Base-by-base conservation (phyloP, 176 grass and related monocot species). In the Saccharum spontaneum region DNA sequence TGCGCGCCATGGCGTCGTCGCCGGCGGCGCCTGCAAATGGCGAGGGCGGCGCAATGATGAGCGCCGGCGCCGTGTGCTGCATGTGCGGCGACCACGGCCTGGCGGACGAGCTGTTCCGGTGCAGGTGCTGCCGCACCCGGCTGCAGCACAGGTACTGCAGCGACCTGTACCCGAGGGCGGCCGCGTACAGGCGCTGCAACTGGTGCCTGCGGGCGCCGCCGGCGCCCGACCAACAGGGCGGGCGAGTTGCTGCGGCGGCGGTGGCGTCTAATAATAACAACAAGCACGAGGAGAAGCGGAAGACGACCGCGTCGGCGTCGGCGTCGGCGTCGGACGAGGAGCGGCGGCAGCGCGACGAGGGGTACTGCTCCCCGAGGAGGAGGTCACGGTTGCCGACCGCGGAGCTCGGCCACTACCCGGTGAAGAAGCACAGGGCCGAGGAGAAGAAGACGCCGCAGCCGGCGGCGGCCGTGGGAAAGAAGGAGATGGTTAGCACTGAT, bases 141-240 rank as follows among this genome's bases (percentile, higher is more conserved):
- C 82, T 84, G 50, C 97, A 99, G 88, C 97, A 99, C 90, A 96
- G 85, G 86, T 98, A 99, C 43, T 99, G 97, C 88, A 97, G 97
- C 81, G 82, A 97, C 80, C 91, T 96, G 5, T 99, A 99, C 82
- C 97, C 90, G 31, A 94, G 69, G 34, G 83, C 82, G 8, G 80
- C 87, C 63, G 79, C 77, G 59, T 97, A 97, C 79, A 11, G 79
- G 79, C 55, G 84, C 73, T 99, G 97, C 84, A 99, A 99, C 79
- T 99, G 97, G 97, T 99, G 94, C 83, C 83, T 96, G 26, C 86
- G 88, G 36, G 93, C 88, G 60, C 66, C 20, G n/a, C 34, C 14
- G 22, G 4, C 37, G 12, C 2, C 33, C 33, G 13, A 50, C 16
- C 49, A 52, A 18, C 49, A 52, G 3, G 15, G 5, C 49, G 5